Evolutionary conservation across 2,329 filamentous ascomycete genomes (phyloP).

Genomic region (Diaporthe ampelina): DNA sequence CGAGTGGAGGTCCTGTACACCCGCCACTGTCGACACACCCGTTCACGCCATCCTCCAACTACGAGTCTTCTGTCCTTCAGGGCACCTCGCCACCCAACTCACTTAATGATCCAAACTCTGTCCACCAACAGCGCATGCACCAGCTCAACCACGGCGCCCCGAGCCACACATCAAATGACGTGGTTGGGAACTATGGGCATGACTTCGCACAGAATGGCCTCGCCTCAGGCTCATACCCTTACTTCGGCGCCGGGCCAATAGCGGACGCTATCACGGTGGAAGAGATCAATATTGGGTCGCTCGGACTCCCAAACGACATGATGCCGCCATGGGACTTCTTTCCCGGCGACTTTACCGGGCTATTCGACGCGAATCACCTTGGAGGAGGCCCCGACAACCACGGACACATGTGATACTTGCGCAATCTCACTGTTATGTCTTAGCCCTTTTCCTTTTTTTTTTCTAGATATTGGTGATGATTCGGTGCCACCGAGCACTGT

Average conservation of each 20-base stretch:
- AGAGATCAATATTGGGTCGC: conserved; percentile 79
- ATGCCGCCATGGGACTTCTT: conserved; percentile 82
- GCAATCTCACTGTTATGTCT: background rate
- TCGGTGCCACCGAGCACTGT: background rate
- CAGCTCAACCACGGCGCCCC: conserved; percentile 35
- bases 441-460: background rate
- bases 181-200: conserved; percentile 43
- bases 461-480: background rate
- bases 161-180: conserved; percentile 14
- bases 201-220: conserved; percentile 49
- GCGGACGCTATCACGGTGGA: conserved; percentile 77
- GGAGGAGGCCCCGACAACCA: conserved; percentile 12
- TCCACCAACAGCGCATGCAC: conserved; percentile 40
- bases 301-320: conserved; percentile 74
- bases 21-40: conserved; percentile 40
- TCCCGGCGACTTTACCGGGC: conserved; percentile 73
- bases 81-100: conserved; percentile 59
- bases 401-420: conserved; percentile 21
- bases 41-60: conserved; percentile 60
- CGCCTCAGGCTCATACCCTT: conserved; percentile 46
- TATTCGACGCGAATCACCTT: conserved; percentile 57
- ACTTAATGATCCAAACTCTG: conserved; percentile 52
- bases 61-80: conserved; percentile 57
- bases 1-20: conserved; percentile 44
- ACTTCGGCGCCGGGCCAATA: conserved; percentile 50